These are phyloP conservation scores for Mycena crocata DNA, from an alignment of 768 basidiomycete genomes.

Conservation along the genomic window DNA sequence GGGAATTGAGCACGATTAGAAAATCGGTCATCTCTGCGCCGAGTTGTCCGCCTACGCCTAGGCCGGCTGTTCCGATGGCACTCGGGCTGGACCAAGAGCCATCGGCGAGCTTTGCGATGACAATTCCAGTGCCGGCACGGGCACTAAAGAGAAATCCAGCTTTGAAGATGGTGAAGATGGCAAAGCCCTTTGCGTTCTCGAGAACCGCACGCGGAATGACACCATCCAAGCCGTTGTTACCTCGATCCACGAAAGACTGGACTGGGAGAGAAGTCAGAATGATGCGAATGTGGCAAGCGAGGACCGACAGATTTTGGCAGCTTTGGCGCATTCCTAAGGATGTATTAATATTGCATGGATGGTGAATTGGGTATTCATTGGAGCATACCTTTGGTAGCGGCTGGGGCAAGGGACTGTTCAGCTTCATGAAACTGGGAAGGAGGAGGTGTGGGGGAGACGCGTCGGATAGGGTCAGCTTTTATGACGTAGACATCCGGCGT, in stretches of 20 bases:
- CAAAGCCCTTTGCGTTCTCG: constrained; percentile 76
- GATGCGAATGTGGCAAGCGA: neutral
- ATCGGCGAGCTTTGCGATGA: constrained; percentile 85
- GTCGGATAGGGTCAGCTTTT: no score
- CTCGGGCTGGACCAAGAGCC: constrained; percentile 95
- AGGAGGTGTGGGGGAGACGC: neutral
- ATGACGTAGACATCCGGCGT: neutral
- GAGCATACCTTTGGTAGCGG: constrained; percentile 83
- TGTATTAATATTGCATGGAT: no score
- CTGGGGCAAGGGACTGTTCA: constrained; percentile 63
- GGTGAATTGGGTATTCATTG: no score
- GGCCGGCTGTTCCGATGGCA: constrained; percentile 92
- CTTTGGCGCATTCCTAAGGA: constrained; percentile 92
- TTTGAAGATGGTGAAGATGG: constrained; percentile 92
- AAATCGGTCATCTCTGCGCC: constrained; percentile 94
- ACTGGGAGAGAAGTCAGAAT: constrained; percentile 57
- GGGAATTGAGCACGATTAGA: constrained; percentile 87
- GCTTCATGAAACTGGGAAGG: constrained; percentile 50
- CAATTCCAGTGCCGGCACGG: constrained; percentile 86
- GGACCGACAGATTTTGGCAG: constrained; percentile 84
- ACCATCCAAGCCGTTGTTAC: constrained; percentile 88
- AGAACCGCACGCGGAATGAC: constrained; percentile 64
- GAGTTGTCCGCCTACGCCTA: constrained; percentile 87
- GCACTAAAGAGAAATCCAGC: constrained; percentile 67
- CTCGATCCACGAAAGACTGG: constrained; percentile 83